Conservation (phyloP, 169 alveolate genomes). For the Plasmodium reichenowi region DNA sequence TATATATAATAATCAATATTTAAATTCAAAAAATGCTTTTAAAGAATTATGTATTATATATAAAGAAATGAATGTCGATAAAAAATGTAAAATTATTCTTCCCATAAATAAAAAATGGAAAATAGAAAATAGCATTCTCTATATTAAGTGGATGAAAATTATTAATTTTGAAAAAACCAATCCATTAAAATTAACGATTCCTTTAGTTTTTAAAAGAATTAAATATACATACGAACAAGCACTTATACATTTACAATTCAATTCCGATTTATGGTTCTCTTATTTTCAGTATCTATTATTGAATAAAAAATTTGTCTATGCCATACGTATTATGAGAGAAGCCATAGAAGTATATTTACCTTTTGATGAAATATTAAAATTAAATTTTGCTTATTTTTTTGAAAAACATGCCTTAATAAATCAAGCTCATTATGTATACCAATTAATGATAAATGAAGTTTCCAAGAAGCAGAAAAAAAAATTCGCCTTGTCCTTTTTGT, state of each 20-base stretch:
- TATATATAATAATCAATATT: conserved; percentile 41
- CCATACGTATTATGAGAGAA: conserved; percentile 62
- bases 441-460: conserved; percentile 55
- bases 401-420: conserved; percentile 59
- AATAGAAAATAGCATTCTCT: conserved; percentile 34
- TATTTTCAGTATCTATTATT: conserved; percentile 83
- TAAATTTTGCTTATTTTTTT: conserved; percentile 70
- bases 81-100: conserved; percentile 64
- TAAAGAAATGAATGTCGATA: conserved; percentile 66
- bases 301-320: conserved; percentile 77
- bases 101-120: conserved; percentile 78
- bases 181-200: conserved; percentile 76
- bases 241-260: conserved; percentile 78
- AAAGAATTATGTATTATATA: conserved; percentile 44
- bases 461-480: conserved; percentile 30
- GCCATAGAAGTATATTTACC: conserved; percentile 61
- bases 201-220: conserved; percentile 78
- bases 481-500: conserved; percentile 44
- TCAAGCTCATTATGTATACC: conserved; percentile 70
- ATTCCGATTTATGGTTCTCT: conserved; percentile 81
- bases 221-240: conserved; percentile 80
- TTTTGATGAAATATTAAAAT: conserved; percentile 58
- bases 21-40: conserved; percentile 67
- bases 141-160: conserved; percentile 81
- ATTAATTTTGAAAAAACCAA: conserved; percentile 82